Evolutionary conservation across 768 basidiomycete genomes (phyloP).

Genomic region (Dentipellis fragilis): DNA sequence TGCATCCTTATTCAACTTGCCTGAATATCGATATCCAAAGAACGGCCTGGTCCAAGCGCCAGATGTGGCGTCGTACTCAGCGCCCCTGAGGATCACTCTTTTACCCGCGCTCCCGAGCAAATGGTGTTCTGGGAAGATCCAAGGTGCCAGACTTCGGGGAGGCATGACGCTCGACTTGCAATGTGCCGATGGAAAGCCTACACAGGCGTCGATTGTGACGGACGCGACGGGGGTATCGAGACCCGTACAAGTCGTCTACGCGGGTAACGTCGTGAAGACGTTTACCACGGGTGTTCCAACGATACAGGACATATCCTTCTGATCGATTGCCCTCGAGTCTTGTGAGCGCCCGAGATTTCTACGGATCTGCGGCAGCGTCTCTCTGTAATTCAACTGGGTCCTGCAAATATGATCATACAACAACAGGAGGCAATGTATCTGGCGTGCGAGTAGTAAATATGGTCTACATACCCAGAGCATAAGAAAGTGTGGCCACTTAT

Average conservation of each 20-base stretch:
- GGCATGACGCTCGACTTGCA: slow-evolving; percentile 45
- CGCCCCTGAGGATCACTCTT: slow-evolving; percentile 46
- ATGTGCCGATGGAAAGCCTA: slow-evolving; percentile 32
- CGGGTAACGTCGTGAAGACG: slow-evolving; percentile 11
- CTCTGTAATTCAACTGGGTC: no score
- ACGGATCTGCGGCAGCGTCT: no score
- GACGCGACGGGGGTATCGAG: slow-evolving; percentile 8
- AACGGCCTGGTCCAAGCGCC: slow-evolving; percentile 61
- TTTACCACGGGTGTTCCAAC: slow-evolving; percentile 11
- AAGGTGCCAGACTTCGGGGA: slow-evolving; percentile 52
- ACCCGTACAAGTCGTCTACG: slow-evolving; percentile 17
- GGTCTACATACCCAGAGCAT: no score
- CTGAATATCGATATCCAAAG: slow-evolving; percentile 27
- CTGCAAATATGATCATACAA: no score
- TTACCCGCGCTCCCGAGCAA: slow-evolving; percentile 54
- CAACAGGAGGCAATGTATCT: no score
- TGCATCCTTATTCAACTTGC: not conserved
- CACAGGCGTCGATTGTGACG: slow-evolving; percentile 11
- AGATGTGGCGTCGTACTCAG: slow-evolving; percentile 42
- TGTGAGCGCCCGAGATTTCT: no score
- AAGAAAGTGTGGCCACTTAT: not conserved
- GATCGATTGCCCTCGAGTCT: not conserved
- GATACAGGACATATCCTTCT: not conserved
- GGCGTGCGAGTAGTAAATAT: no score
- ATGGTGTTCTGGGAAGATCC: slow-evolving; percentile 53